A percentile compares a stretch with the other conserved stretches of the same genome.
These are phyloP conservation scores for Lolium perenne DNA, from an alignment of 176 grass and related monocot species.

Conservation along the genomic window DNA sequence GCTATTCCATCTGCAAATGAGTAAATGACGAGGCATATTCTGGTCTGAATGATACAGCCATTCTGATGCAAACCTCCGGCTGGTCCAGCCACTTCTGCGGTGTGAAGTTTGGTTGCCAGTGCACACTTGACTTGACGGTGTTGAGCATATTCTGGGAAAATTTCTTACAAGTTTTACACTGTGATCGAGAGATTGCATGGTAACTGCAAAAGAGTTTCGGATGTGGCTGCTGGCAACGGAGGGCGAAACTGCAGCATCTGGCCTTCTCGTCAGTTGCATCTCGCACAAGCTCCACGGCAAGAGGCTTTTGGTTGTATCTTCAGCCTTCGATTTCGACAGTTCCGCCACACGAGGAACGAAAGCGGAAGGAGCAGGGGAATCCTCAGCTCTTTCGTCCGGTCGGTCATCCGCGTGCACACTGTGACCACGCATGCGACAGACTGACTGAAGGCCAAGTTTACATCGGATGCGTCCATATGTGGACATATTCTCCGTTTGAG, in stretches of 20 bases:
- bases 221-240: background rate
- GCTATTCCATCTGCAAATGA: background rate
- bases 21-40: background rate
- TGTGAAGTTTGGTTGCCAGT: background rate
- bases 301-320: background rate
- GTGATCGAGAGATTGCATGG: too few species aligned
- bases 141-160: background rate
- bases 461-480: too few species aligned
- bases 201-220: background rate
- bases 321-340: background rate
- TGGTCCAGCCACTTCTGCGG: background rate
- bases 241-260: too few species aligned
- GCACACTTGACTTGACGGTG: slow-evolving; percentile 15
- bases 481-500: too few species aligned
- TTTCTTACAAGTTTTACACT: background rate
- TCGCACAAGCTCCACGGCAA: too few species aligned
- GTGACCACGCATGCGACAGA: too few species aligned
- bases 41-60: background rate
- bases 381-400: too few species aligned
- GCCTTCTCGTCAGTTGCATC: too few species aligned
- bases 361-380: too few species aligned
- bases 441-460: too few species aligned
- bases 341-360: background rate
- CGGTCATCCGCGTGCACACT: too few species aligned
- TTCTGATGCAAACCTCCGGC: background rate